phyloP scores from a whole-genome alignment of 345 rosid genomes.

The Hevea brasiliensis region DNA sequence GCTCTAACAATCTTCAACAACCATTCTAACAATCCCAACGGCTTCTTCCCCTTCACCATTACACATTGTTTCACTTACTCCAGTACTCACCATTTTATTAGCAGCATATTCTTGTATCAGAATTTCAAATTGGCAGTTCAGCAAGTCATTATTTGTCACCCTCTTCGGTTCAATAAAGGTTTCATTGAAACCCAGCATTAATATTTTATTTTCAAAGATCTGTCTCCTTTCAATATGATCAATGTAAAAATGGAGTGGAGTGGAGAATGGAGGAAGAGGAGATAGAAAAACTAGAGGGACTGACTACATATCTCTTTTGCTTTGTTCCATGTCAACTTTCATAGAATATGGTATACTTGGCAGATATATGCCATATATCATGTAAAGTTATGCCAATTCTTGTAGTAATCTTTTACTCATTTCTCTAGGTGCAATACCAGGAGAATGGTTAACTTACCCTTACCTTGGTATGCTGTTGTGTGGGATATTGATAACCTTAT shows the following conservation, averaged over 20 bases:
- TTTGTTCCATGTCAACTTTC: background rate
- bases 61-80: too few relatives aligned
- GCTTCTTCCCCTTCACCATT: too few relatives aligned
- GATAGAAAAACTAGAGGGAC: too few relatives aligned
- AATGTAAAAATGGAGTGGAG: too few relatives aligned
- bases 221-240: background rate
- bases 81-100: too few relatives aligned
- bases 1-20: too few relatives aligned
- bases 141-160: background rate
- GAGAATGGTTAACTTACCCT: background rate
- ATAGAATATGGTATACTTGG: background rate
- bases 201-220: background rate
- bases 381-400: too few relatives aligned
- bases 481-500: background rate
- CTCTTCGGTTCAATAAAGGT: background rate
- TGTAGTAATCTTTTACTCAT: too few relatives aligned
- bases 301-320: background rate
- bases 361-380: background rate
- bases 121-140: too few relatives aligned
- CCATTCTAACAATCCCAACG: too few relatives aligned
- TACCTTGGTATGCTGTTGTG: background rate
- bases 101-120: too few relatives aligned
- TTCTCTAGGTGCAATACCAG: background rate
- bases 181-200: background rate
- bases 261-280: too few relatives aligned